A percentile compares a stretch with the other conserved stretches of the same genome.
phyloP scores from a whole-genome alignment of 805 yeast species.

The Yamadazyma insecticola region DNA sequence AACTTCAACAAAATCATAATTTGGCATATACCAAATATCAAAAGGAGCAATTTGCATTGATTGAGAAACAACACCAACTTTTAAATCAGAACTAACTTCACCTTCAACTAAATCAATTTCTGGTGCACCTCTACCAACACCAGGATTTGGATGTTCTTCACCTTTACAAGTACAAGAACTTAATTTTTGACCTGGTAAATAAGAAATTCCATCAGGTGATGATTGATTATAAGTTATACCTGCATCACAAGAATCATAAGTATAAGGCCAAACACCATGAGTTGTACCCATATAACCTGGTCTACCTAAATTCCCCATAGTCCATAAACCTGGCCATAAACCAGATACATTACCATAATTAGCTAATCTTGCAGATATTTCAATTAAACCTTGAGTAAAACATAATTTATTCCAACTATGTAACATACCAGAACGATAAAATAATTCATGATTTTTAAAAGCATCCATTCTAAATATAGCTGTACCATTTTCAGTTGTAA shows the following conservation, averaged over 20 bases:
- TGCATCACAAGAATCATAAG: slow-evolving; percentile 35
- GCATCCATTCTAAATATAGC: slow-evolving; percentile 35
- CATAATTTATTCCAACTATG: slow-evolving; percentile 39
- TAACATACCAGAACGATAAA: slow-evolving; percentile 37
- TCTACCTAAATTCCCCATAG: slow-evolving; percentile 37
- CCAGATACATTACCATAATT: slow-evolving; percentile 34
- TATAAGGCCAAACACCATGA: slow-evolving; percentile 40
- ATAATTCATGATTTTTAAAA: slow-evolving; percentile 29
- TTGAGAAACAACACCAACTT: slow-evolving; percentile 78
- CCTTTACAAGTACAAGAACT: slow-evolving; percentile 33
- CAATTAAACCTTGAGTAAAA: slow-evolving; percentile 31
- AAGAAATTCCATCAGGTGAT: slow-evolving; percentile 37
- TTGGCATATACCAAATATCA: slow-evolving; percentile 93
- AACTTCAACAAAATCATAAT: slow-evolving; percentile 73
- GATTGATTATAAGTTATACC: slow-evolving; percentile 40
- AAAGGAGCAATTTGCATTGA: slow-evolving; percentile 90
- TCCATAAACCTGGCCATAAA: slow-evolving; percentile 41
- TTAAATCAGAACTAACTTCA: slow-evolving; percentile 52
- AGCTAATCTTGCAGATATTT: slow-evolving; percentile 30
- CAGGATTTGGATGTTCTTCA: slow-evolving; percentile 34
- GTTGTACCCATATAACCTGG: slow-evolving; percentile 35
- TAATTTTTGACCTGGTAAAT: slow-evolving; percentile 35
- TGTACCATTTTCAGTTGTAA: slow-evolving; percentile 36
- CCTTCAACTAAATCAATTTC: slow-evolving; percentile 93
- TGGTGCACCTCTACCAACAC: slow-evolving; percentile 38